These are phyloP conservation scores for Acorus gramineus DNA, from an alignment of 106 monocot genomes.

Conservation along the genomic window DNA sequence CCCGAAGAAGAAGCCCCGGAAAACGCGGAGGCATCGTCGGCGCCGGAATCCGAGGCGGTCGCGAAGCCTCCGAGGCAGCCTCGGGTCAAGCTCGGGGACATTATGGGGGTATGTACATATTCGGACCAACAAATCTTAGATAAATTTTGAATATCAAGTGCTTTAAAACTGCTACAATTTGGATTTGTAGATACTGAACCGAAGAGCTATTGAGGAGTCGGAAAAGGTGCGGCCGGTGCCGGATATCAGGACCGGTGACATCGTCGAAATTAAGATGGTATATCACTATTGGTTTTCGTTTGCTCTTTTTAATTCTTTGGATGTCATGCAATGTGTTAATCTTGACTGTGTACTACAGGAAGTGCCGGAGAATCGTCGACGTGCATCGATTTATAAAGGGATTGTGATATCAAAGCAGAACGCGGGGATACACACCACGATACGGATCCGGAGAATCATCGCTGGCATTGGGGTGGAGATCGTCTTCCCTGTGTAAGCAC, in stretches of 20 bases:
- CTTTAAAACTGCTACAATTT: background rate
- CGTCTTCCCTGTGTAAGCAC: conserved; percentile 90
- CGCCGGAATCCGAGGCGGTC: background rate
- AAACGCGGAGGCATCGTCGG: background rate
- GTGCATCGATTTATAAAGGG: conserved; percentile 74
- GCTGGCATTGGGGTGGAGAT: conserved; percentile 89
- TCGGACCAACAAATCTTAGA: background rate
- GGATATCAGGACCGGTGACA: conserved; percentile 55
- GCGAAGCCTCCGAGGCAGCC: conserved; percentile 29
- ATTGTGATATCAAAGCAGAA: conserved; percentile 91
- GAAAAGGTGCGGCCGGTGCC: conserved; percentile 55
- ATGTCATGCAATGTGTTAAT: background rate
- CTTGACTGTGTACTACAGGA: conserved; percentile 28
- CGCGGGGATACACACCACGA: conserved; percentile 88
- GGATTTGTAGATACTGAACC: conserved; percentile 46
- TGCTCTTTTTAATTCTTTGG: background rate
- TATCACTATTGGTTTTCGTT: background rate
- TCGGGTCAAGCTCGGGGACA: conserved; percentile 54
- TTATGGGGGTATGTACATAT: conserved; percentile 50
- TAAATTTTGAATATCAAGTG: background rate
- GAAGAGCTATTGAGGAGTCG: conserved; percentile 52
- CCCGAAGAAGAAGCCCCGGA: background rate
- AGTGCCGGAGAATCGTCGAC: conserved; percentile 73
- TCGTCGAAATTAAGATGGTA: conserved; percentile 69
- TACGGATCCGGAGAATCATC: conserved; percentile 81